phyloP scores from a whole-genome alignment of 352 stramenopile species.

The Phytophthora ohioensis region DNA sequence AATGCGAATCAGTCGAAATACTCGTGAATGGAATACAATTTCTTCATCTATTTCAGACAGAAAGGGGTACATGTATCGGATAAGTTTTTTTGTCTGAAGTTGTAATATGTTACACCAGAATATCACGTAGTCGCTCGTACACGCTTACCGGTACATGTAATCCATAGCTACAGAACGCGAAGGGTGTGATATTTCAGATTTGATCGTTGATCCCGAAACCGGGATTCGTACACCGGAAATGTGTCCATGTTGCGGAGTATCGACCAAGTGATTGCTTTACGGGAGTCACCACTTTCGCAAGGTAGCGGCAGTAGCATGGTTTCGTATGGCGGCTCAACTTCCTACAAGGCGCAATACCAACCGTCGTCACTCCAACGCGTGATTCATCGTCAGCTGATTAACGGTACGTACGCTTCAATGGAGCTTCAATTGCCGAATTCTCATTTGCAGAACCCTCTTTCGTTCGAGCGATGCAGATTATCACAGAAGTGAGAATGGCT shows the following conservation, averaged over 20 bases:
- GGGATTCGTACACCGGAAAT: background rate
- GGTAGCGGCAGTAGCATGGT: background rate
- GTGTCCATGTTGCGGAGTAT: slow-evolving; percentile 8
- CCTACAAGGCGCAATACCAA: slow-evolving; percentile 1
- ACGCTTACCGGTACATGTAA: no score
- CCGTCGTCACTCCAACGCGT: background rate
- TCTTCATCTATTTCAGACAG: no score
- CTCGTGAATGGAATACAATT: no score
- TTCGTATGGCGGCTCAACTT: background rate
- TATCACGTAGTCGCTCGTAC: no score
- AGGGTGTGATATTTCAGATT: no score
- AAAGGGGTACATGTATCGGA: no score
- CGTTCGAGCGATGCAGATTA: slow-evolving; percentile 10
- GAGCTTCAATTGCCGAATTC: slow-evolving; percentile 13
- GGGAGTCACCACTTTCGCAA: background rate
- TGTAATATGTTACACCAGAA: no score
- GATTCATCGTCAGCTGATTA: slow-evolving; percentile 4
- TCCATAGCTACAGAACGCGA: no score
- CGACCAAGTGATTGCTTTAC: background rate
- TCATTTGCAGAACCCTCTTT: slow-evolving; percentile 15
- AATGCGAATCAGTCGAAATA: no score
- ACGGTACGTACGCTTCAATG: background rate
- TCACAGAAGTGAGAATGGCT: slow-evolving; percentile 6
- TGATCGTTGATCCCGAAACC: no score
- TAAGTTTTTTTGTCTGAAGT: no score